Percentiles rank a stretch among this genome's conserved stretches.
These are phyloP conservation scores for Suillus hirtellus DNA, from an alignment of 768 basidiomycete species.

Conservation along the genomic window DNA sequence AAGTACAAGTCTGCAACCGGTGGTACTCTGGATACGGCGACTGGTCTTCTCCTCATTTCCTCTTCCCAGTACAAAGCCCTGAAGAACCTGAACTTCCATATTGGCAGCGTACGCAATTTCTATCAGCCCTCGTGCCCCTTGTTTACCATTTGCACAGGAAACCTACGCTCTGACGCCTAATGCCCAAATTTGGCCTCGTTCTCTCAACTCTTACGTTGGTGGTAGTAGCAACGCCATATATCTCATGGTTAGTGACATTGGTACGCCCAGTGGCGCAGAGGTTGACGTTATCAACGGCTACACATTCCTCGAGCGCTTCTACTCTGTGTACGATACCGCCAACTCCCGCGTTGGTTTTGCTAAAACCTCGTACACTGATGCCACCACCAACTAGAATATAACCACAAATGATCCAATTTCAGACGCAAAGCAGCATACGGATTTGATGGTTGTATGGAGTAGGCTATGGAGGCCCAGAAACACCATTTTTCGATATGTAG, in stretches of 20 bases:
- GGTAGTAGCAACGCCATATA: slow-evolving; percentile 39
- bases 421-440: not conserved
- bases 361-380: too few relatives aligned
- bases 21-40: slow-evolving; percentile 14
- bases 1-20: slow-evolving; percentile 21
- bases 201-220: slow-evolving; percentile 46
- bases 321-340: too few relatives aligned
- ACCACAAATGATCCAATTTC: not conserved
- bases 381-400: not conserved
- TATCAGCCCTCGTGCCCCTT: not conserved
- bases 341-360: too few relatives aligned
- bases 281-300: slow-evolving; percentile 59
- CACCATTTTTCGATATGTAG: too few relatives aligned
- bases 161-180: slow-evolving; percentile 44
- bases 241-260: slow-evolving; percentile 39
- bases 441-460: not conserved
- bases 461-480: not conserved
- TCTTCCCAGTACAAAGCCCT: slow-evolving; percentile 9
- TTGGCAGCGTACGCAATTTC: slow-evolving; percentile 6
- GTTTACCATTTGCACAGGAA: slow-evolving; percentile 13
- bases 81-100: slow-evolving; percentile 12
- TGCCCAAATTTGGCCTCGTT: slow-evolving; percentile 43
- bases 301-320: slow-evolving; percentile 40
- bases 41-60: slow-evolving; percentile 18
- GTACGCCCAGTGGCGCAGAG: slow-evolving; percentile 42